phyloP scores from a whole-genome alignment of 2,329 filamentous ascomycete species.

The Colletotrichum limetticola region DNA sequence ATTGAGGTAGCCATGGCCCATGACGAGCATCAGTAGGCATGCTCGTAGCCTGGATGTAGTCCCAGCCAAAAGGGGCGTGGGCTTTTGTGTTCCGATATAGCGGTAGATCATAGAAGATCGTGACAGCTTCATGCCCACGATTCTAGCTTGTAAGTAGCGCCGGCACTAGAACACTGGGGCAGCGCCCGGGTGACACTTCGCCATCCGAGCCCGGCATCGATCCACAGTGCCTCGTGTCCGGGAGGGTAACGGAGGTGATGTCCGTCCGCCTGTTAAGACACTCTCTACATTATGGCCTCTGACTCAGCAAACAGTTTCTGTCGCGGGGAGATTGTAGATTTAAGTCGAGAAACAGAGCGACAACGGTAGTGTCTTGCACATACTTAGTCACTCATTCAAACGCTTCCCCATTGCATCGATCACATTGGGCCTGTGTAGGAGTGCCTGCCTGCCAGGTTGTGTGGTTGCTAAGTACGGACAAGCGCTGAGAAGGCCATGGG shows the following conservation, averaged over 20 bases:
- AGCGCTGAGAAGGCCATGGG: neutral
- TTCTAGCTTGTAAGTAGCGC: neutral
- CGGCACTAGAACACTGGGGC: neutral
- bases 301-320: neutral
- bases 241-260: neutral
- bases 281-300: neutral
- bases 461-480: neutral
- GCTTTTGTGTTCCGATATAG: neutral
- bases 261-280: neutral
- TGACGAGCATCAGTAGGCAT: neutral
- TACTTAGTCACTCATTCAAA: no score
- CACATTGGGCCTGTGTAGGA: neutral
- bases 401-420: neutral
- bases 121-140: neutral
- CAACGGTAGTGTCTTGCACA: neutral
- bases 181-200: neutral
- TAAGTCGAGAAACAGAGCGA: neutral
- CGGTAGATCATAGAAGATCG: neutral
- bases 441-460: no score
- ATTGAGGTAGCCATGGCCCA: neutral
- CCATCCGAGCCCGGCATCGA: neutral
- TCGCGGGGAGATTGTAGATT: neutral
- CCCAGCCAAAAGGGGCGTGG: neutral
- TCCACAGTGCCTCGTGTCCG: neutral
- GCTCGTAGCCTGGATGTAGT: no score